Conservation (phyloP, 2,329 filamentous ascomycete genomes). For the Neurospora sp. region DNA sequence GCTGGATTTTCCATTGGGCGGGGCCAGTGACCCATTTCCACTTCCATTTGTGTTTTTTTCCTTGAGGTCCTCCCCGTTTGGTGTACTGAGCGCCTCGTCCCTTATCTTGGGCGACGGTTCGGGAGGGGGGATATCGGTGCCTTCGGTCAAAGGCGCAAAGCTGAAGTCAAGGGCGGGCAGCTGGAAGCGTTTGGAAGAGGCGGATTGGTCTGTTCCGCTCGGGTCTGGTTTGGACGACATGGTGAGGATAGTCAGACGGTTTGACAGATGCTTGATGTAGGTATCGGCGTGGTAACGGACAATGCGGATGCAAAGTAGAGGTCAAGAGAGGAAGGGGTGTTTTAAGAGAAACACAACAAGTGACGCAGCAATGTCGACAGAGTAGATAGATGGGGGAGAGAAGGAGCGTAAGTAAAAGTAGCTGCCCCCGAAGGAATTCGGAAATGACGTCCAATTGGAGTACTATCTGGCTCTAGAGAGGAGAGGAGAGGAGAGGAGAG, state of each 20-base stretch:
- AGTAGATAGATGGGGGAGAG: neutral
- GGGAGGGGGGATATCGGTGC: slow-evolving; percentile 51
- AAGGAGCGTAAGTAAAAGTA: neutral
- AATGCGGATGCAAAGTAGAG: neutral
- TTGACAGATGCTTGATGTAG: neutral
- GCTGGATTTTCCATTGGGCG: slow-evolving; percentile 31
- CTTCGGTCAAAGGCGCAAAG: slow-evolving; percentile 49
- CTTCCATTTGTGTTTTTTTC: slow-evolving; percentile 17
- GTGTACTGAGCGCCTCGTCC: slow-evolving; percentile 33
- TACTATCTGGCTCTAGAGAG: neutral
- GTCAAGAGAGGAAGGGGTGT: neutral
- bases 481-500: neutral
- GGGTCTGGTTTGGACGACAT: slow-evolving; percentile 22
- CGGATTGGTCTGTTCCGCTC: slow-evolving; percentile 5
- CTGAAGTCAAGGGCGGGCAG: slow-evolving; percentile 49
- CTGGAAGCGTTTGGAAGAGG: slow-evolving; percentile 34
- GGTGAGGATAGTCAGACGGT: neutral
- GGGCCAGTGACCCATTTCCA: slow-evolving; percentile 4
- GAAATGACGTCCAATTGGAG: neutral
- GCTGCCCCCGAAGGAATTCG: neutral
- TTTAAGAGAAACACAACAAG: neutral
- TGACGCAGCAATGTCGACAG: neutral
- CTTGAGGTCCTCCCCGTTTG: slow-evolving; percentile 11
- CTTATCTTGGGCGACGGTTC: slow-evolving; percentile 40
- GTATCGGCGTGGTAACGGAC: neutral